Conservation (phyloP, 163 green algal species). For the Scenedesmus sp. region DNA sequence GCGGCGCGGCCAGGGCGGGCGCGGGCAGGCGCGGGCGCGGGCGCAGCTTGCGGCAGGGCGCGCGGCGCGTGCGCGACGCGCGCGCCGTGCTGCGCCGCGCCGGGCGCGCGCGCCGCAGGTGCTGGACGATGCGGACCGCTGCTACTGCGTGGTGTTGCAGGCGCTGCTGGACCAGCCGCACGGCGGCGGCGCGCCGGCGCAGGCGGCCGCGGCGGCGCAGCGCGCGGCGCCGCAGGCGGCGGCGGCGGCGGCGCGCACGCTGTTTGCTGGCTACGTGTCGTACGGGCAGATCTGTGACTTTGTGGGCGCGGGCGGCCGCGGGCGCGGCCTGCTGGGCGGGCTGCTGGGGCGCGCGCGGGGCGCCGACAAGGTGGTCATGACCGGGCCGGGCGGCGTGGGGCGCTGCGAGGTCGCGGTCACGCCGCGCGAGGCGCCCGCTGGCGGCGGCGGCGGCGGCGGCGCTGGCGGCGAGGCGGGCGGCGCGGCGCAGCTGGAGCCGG, state of each 20-base stretch:
- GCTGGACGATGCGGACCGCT: constrained; percentile 48
- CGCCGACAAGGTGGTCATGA: constrained; percentile 49
- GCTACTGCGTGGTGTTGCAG: constrained; percentile 62
- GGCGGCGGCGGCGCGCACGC: constrained; percentile 12
- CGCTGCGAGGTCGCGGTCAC: constrained; percentile 53
- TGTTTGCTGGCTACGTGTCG: constrained; percentile 62
- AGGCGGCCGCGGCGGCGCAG: background rate
- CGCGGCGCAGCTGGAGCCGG: background rate
- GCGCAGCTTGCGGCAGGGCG: too few species aligned
- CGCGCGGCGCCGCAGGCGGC: constrained; percentile 17
- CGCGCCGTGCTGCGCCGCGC: background rate
- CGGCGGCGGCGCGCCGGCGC: background rate
- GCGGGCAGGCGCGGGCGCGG: constrained; percentile 3
- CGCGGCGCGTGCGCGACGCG: too few species aligned
- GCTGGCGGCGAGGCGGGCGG: background rate
- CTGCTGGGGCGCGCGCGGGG: background rate
- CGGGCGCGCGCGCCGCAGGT: constrained; percentile 12
- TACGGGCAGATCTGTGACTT: constrained; percentile 45
- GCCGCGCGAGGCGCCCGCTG: background rate
- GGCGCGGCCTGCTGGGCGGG: constrained; percentile 18
- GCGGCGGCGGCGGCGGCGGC: background rate
- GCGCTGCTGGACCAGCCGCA: constrained; percentile 35
- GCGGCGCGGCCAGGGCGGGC: too few species aligned
- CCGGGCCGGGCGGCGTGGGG: constrained; percentile 51
- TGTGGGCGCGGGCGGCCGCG: constrained; percentile 9